Conservation (phyloP, 83 land plant genomes). For the Thuja plicata region DNA sequence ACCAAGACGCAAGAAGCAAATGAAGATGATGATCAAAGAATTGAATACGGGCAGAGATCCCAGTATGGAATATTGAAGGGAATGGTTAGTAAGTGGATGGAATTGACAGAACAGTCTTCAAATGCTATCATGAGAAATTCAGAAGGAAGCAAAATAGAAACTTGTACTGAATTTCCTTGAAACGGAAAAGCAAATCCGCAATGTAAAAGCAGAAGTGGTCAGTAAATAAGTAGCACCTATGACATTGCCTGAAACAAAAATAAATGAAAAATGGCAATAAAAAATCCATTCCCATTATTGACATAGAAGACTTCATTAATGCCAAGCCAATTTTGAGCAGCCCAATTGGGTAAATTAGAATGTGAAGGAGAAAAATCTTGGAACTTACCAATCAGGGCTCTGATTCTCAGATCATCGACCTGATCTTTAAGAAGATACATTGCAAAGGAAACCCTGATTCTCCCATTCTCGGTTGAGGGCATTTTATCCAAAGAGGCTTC, state of each 20-base stretch:
- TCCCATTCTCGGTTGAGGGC: too few relatives aligned
- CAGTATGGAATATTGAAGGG: constrained; percentile 12
- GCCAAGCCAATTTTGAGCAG: too few relatives aligned
- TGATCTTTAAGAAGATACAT: too few relatives aligned
- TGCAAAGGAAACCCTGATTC: too few relatives aligned
- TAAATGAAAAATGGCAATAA: background rate
- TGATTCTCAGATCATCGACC: too few relatives aligned
- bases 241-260: constrained; percentile 4
- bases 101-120: constrained; percentile 15
- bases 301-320: too few relatives aligned
- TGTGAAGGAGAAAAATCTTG: too few relatives aligned
- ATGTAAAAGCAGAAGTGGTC: constrained; percentile 2
- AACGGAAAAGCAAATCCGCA: background rate
- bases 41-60: constrained; percentile 13
- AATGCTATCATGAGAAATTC: background rate
- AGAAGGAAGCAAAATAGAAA: background rate
- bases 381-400: too few relatives aligned
- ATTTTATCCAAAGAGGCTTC: too few relatives aligned
- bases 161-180: background rate
- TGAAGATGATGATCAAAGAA: background rate
- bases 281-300: too few relatives aligned
- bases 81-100: constrained; percentile 30
- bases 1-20: background rate
- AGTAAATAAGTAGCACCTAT: background rate
- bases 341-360: too few relatives aligned